These are phyloP conservation scores for Moesziomyces antarcticus DNA, from an alignment of 1,284 basidiomycete genomes.

Conservation along the genomic window DNA sequence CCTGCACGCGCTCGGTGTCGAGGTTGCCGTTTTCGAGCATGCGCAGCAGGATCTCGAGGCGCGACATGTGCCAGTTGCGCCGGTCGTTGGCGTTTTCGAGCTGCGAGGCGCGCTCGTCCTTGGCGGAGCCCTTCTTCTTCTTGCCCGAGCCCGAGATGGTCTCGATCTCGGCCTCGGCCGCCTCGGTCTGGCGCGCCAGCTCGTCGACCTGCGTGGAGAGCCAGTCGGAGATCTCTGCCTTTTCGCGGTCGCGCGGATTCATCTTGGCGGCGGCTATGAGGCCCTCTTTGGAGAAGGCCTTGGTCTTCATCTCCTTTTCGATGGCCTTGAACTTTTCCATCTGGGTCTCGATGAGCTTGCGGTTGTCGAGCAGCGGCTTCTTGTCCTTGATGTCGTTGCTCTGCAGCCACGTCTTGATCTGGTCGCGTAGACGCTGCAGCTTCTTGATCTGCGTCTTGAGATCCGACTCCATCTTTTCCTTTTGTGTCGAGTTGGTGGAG, in stretches of 20 bases:
- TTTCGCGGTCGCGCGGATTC: slow-evolving; percentile 96
- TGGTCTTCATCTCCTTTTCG: slow-evolving; percentile 99
- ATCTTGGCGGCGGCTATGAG: slow-evolving; percentile 92
- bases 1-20: slow-evolving; percentile 80
- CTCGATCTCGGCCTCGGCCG: slow-evolving; percentile 95
- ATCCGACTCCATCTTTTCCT: slow-evolving; percentile 68
- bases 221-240: slow-evolving; percentile 82
- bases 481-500: slow-evolving; percentile 65
- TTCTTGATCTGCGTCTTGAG: slow-evolving; percentile 78
- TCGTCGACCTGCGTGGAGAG: slow-evolving; percentile 77
- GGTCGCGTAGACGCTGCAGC: slow-evolving; percentile 94
- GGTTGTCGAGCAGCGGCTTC: slow-evolving; percentile 88
- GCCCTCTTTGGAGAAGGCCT: slow-evolving; percentile 99
- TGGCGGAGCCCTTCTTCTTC: slow-evolving; percentile 76
- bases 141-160: slow-evolving; percentile 80
- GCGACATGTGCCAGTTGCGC: slow-evolving; percentile 92
- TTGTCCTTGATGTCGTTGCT: slow-evolving; percentile 99
- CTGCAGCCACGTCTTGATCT: slow-evolving; percentile 99
- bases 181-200: slow-evolving; percentile 90
- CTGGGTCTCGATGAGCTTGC: slow-evolving; percentile 98
- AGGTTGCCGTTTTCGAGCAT: slow-evolving; percentile 94
- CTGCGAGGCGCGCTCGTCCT: slow-evolving; percentile 79
- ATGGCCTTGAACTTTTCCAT: slow-evolving; percentile 99
- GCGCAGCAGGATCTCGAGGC: slow-evolving; percentile 91
- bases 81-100: slow-evolving; percentile 92